phyloP scores from a whole-genome alignment of 2,329 filamentous ascomycete species.

The Cladosporium oxysporum region DNA sequence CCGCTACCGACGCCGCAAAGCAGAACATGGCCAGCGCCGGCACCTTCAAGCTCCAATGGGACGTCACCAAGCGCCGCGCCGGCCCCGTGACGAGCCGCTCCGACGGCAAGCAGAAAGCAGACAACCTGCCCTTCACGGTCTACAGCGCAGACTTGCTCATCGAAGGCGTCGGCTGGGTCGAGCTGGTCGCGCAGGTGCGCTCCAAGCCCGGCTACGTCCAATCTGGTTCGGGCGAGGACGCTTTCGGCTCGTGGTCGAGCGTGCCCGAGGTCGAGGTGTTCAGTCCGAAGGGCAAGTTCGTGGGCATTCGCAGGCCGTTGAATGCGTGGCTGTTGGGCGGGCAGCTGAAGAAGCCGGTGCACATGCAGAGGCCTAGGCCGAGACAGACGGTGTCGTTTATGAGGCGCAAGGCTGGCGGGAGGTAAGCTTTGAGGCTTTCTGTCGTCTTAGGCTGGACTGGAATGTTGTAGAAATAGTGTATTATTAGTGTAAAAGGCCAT shows the following conservation, averaged over 20 bases:
- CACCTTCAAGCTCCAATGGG: conserved; percentile 71
- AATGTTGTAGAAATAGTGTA: too few relatives aligned
- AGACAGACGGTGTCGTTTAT: conserved; percentile 60
- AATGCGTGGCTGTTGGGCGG: conserved; percentile 65
- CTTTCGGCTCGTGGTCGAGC: conserved; percentile 23
- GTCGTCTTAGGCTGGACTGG: too few relatives aligned
- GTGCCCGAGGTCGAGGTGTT: conserved; percentile 77
- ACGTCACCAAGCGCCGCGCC: conserved; percentile 78
- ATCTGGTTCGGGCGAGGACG: conserved; percentile 21
- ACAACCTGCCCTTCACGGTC: conserved; percentile 75
- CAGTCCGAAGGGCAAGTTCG: conserved; percentile 78
- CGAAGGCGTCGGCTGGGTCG: conserved; percentile 91
- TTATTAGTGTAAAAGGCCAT: too few relatives aligned
- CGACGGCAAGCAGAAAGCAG: conserved; percentile 64
- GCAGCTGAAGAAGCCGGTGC: conserved; percentile 44
- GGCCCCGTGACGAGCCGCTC: conserved; percentile 67
- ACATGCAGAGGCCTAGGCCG: conserved; percentile 58
- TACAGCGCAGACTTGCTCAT: conserved; percentile 82
- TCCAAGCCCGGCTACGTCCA: conserved; percentile 23
- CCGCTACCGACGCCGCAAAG: conserved; percentile 49
- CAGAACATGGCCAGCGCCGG: conserved; percentile 63
- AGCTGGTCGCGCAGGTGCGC: conserved; percentile 80
- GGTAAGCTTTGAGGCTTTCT: not conserved
- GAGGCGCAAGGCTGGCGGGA: conserved; percentile 29
- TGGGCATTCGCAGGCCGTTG: conserved; percentile 68